Evolutionary conservation across 2,329 filamentous ascomycete genomes (phyloP).

Genomic region (Stagonosporopsis tanaceti): DNA sequence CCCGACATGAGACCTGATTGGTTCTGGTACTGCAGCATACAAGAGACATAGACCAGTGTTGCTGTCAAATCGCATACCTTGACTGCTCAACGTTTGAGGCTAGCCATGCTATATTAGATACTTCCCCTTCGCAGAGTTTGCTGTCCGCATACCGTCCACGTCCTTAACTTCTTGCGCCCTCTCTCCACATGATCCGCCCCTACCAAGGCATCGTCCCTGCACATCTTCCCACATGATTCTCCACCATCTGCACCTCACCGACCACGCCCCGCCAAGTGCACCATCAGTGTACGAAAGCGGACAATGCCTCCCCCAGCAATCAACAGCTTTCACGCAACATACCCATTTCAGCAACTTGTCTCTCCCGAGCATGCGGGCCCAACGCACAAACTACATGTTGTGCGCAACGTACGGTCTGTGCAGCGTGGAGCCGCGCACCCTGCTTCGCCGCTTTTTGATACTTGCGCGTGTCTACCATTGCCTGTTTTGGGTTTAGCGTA

Average conservation of each 20-base stretch:
- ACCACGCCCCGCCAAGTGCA: conserved; percentile 7
- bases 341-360: conserved; percentile 20
- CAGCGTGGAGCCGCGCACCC: neutral
- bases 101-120: neutral
- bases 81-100: neutral
- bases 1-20: neutral
- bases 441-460: neutral
- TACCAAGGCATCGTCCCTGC: conserved; percentile 1
- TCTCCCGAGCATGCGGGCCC: conserved; percentile 3
- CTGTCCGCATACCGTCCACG: no score
- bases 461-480: conserved; percentile 9
- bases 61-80: neutral
- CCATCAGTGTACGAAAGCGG: conserved; percentile 21
- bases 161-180: neutral
- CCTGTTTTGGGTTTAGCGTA: conserved; percentile 12
- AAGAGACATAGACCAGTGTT: neutral
- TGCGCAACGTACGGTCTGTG: conserved; percentile 2
- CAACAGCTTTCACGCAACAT: conserved; percentile 23
- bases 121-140: neutral
- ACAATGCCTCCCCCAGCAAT: conserved; percentile 34
- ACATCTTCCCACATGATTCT: neutral
- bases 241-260: conserved; percentile 3
- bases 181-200: neutral
- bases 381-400: neutral
- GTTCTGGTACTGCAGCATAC: neutral